A percentile compares a stretch with the other conserved stretches of the same genome.
These are phyloP conservation scores for Penicillium roqueforti DNA, from an alignment of 495 filamentous ascomycete species.

Conservation along the genomic window DNA sequence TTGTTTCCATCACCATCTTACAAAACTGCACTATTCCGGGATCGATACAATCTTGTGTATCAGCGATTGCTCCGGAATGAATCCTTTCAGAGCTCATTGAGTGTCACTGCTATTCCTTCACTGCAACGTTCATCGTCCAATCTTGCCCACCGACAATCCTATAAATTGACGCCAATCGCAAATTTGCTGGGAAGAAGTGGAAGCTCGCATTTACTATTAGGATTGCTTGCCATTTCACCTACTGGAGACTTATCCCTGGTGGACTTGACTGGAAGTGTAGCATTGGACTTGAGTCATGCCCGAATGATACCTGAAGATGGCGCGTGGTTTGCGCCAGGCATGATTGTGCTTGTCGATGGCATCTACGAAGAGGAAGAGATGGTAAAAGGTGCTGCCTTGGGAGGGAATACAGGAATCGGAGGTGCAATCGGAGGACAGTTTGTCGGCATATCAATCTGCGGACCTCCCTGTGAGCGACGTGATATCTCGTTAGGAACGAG, in stretches of 20 bases:
- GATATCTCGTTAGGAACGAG: slow-evolving; percentile 70
- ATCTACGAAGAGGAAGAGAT: slow-evolving; percentile 89
- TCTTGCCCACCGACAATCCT: slow-evolving; percentile 55
- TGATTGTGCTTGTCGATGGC: slow-evolving; percentile 92
- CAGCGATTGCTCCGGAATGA: slow-evolving; percentile 90
- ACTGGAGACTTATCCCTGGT: slow-evolving; percentile 77
- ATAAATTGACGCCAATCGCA: slow-evolving; percentile 88
- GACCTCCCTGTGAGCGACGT: slow-evolving; percentile 84
- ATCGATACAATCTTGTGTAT: slow-evolving; percentile 84
- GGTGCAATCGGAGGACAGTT: slow-evolving; percentile 87
- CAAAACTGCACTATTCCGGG: slow-evolving; percentile 80
- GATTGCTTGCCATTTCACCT: slow-evolving; percentile 74
- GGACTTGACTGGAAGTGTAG: slow-evolving; percentile 83
- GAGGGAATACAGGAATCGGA: slow-evolving; percentile 73
- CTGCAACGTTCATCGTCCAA: slow-evolving; percentile 54
- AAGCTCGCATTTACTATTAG: slow-evolving; percentile 80
- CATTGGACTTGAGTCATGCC: slow-evolving; percentile 76
- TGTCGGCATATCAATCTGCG: slow-evolving; percentile 81
- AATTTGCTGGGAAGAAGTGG: slow-evolving; percentile 89
- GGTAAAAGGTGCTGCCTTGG: slow-evolving; percentile 59
- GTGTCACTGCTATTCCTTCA: slow-evolving; percentile 39
- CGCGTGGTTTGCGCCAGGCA: slow-evolving; percentile 87
- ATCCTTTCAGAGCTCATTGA: slow-evolving; percentile 76
- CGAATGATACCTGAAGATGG: slow-evolving; percentile 77
- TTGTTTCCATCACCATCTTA: slow-evolving; percentile 74